Conservation (phyloP, 2,329 filamentous ascomycete species). For the Hymenoscyphus fraxineus region DNA sequence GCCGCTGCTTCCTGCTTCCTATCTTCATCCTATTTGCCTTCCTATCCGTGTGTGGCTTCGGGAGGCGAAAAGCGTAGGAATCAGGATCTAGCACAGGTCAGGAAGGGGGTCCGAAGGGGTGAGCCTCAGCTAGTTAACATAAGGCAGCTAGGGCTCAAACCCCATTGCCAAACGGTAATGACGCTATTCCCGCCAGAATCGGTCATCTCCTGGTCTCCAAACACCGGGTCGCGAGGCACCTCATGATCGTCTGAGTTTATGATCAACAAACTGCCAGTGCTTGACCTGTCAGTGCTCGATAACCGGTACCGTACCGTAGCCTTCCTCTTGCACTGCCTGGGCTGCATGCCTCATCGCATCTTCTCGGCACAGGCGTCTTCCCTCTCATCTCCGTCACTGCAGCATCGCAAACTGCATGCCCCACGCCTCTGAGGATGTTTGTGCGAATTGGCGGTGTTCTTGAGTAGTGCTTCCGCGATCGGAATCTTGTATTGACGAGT, state of each 20-base stretch:
- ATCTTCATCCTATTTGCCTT: conserved; percentile 18
- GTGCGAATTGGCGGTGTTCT: conserved; percentile 5
- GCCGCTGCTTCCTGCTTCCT: conserved; percentile 18
- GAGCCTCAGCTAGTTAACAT: not conserved
- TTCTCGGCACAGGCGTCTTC: conserved; percentile 1
- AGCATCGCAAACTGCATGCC: conserved; percentile 15
- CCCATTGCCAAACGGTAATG: not conserved
- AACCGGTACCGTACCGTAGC: not conserved
- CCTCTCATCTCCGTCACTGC: conserved; percentile 31
- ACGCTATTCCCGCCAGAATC: not conserved
- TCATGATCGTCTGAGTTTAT: not conserved
- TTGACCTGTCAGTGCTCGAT: not conserved
- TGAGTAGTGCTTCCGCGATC: not conserved
- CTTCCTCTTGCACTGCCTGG: not conserved
- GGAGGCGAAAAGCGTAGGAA: not conserved
- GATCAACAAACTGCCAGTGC: not conserved
- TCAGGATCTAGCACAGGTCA: not conserved
- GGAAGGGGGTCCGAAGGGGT: not conserved
- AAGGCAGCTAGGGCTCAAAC: not conserved
- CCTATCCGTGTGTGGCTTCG: conserved; percentile 20
- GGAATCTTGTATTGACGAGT: not conserved
- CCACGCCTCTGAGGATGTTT: conserved; percentile 8
- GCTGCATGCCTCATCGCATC: not conserved
- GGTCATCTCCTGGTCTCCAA: conserved; percentile 1
- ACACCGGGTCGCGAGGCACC: not conserved